Evolutionary conservation across 2,329 filamentous ascomycete genomes (phyloP), one percentile per base, ranked within the genome.

Genomic region (Sclerotinia borealis): DNA sequence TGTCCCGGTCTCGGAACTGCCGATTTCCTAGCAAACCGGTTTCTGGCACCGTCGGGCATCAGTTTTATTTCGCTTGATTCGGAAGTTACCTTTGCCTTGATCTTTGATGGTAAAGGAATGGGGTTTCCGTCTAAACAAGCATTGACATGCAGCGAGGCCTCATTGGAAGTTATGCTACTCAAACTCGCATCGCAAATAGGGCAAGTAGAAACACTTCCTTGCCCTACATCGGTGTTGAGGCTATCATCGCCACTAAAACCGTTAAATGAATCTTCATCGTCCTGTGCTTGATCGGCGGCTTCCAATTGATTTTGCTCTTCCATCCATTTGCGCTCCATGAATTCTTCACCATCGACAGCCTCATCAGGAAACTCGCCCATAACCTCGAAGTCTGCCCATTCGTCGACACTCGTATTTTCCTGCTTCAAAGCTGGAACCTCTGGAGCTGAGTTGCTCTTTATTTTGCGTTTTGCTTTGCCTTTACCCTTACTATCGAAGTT

Each of bases 71-170:
- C 63, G 22, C 25, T 62, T 39, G 60, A 25, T 10, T 68, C 34
- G 4, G 64, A 41, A 34, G 69, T 64, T 36, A 67, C 49, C 34
- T 71, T 67, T 25, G 71, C 65, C 31, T 69, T 68, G 39, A 71
- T 70, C 8, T 77, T 43, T 11, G 59, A 65, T 47, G 73, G 82
- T 17, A 89, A 71, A 2, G 87, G 83, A 50, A 85, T 82, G 6
- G 89, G 84, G 51, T 89, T 89, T 1, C 92, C 92, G 73, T 99
- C 95, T 2, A 99, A 80, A 76, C 95, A 99, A 11, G 88, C 86
- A 74, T 99, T 99, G 68, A 99, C 95, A 75, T 99, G 95, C 2
- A 88, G 78, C 8, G 89, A 90, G 11, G 87, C 89, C 69, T 93
- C 85, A 73, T 92, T 85, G 65, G 77, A 73, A 62, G 79, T 84